phyloP scores from a whole-genome alignment of 2,329 filamentous ascomycete genomes.

The Fusarium graminum region DNA sequence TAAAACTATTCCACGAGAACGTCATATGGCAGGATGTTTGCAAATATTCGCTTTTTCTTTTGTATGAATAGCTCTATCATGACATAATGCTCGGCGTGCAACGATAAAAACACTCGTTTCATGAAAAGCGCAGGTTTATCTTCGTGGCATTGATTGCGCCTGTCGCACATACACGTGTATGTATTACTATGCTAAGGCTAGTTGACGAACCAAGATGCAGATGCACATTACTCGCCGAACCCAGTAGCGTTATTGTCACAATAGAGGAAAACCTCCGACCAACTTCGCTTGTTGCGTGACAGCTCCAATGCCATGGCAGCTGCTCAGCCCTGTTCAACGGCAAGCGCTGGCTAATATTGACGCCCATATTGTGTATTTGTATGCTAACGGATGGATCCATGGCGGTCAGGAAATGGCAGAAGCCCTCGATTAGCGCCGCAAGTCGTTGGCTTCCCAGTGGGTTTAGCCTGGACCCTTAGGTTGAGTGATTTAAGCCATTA shows the following conservation, averaged over 20 bases:
- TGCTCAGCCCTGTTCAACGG: conserved; percentile 41
- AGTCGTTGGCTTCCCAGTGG: conserved; percentile 5
- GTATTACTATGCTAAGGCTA: background rate
- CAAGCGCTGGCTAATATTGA: conserved; percentile 10
- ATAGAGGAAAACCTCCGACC: conserved; percentile 19
- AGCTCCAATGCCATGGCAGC: conserved; percentile 31
- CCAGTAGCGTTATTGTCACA: background rate
- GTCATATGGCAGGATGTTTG: background rate
- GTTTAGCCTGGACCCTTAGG: conserved; percentile 35
- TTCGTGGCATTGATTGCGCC: background rate
- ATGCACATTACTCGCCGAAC: conserved; percentile 12
- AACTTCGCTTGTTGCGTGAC: conserved; percentile 21
- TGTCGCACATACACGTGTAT: background rate
- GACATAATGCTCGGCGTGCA: conserved; percentile 7
- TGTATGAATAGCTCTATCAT: background rate
- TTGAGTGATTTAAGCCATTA: conserved; percentile 34
- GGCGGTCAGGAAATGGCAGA: conserved; percentile 35
- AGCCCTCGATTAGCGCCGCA: conserved; percentile 24
- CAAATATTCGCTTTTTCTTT: background rate
- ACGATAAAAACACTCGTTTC: background rate
- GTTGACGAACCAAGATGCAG: conserved; percentile 20
- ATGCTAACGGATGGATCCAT: background rate
- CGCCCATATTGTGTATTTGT: background rate
- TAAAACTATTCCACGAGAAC: background rate
- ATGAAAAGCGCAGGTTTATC: conserved; percentile 9